These are phyloP conservation scores for Turritis glabra DNA, from an alignment of 345 rosid genomes.

Conservation along the genomic window DNA sequence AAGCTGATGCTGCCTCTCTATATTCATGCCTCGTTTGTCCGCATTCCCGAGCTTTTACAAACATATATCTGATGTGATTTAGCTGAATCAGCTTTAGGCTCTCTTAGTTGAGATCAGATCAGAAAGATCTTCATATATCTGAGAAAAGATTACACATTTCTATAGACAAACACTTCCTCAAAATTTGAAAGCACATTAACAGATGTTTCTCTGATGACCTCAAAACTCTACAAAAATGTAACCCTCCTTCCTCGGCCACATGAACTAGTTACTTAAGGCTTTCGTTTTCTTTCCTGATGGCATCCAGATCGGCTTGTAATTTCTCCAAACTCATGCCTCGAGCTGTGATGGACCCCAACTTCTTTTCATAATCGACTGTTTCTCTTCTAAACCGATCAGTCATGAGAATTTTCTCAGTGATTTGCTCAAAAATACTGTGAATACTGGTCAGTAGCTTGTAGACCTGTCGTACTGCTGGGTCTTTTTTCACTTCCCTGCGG, in stretches of 20 bases:
- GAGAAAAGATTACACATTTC: neutral
- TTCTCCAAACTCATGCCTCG: slow-evolving; percentile 55
- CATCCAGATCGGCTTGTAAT: slow-evolving; percentile 62
- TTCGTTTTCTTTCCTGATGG: slow-evolving; percentile 62
- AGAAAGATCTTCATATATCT: neutral
- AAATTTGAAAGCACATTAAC: neutral
- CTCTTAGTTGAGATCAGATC: neutral
- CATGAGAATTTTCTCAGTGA: slow-evolving; percentile 61
- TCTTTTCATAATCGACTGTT: slow-evolving; percentile 68
- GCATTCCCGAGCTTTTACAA: slow-evolving; percentile 3
- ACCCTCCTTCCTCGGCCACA: neutral
- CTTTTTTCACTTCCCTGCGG: slow-evolving; percentile 78
- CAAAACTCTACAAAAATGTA: neutral
- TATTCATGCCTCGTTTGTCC: neutral
- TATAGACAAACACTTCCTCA: neutral
- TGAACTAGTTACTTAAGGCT: slow-evolving; percentile 36
- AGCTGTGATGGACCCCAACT: slow-evolving; percentile 56
- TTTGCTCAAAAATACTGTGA: slow-evolving; percentile 75
- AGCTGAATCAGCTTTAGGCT: neutral
- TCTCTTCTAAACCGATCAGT: slow-evolving; percentile 70
- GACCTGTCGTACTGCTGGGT: slow-evolving; percentile 60
- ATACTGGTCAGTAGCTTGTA: slow-evolving; percentile 70
- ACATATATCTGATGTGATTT: neutral
- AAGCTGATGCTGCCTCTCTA: neutral
- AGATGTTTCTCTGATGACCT: neutral